Evolutionary conservation across 345 rosid species (phyloP).

Genomic region (Gossypium anomalum): DNA sequence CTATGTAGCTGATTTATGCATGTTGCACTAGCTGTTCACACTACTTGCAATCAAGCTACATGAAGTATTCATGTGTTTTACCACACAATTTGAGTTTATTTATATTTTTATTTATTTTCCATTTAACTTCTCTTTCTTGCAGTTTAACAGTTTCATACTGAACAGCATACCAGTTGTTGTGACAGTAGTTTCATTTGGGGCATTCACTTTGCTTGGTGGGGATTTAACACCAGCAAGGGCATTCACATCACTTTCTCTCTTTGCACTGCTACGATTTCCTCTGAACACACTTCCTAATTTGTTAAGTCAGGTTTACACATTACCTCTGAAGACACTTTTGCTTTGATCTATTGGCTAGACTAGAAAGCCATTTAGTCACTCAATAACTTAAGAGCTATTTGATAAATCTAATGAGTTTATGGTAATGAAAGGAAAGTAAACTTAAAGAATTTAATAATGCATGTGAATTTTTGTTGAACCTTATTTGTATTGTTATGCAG

Average conservation of each 20-base stretch:
- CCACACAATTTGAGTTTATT: background rate
- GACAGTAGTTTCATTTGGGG: slow-evolving; percentile 83
- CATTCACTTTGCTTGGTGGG: slow-evolving; percentile 89
- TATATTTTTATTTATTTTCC: background rate
- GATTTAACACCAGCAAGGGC: slow-evolving; percentile 92
- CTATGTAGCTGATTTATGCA: background rate
- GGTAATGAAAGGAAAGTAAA: background rate
- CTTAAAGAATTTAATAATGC: background rate
- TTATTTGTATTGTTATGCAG: background rate
- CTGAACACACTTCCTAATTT: slow-evolving; percentile 82
- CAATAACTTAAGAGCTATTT: background rate
- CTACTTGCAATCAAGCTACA: background rate
- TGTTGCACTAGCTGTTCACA: background rate
- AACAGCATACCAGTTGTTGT: slow-evolving; percentile 87
- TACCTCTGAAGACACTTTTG: background rate
- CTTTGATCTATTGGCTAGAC: background rate
- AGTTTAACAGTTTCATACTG: slow-evolving; percentile 79
- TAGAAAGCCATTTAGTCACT: background rate
- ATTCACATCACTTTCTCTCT: slow-evolving; percentile 92
- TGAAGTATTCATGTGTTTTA: background rate
- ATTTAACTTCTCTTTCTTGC: slow-evolving; percentile 32
- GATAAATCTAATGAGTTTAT: background rate
- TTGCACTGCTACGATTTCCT: slow-evolving; percentile 73
- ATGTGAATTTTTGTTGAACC: background rate
- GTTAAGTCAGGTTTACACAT: slow-evolving; percentile 65